Percentiles rank a stretch among this genome's conserved stretches.
phyloP scores from a whole-genome alignment of 768 basidiomycete genomes.

The Leccinum disarticulatum region DNA sequence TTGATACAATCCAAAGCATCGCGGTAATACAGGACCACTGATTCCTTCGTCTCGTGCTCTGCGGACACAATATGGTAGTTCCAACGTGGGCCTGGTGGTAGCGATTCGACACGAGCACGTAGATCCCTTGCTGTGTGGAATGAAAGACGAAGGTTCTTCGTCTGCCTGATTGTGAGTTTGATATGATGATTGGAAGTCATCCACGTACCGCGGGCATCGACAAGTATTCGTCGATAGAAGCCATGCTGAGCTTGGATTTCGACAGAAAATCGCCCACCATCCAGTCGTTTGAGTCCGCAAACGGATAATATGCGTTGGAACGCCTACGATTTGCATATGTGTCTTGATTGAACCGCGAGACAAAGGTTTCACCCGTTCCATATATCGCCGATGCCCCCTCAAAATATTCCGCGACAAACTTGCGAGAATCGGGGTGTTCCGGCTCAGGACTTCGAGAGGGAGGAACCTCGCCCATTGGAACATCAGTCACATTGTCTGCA shows the following conservation, averaged over 20 bases:
- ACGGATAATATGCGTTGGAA: constrained; percentile 33
- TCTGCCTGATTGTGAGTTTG: neutral
- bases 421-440: neutral
- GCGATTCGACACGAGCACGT: neutral
- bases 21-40: neutral
- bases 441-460: neutral
- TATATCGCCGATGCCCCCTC: neutral
- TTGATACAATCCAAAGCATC: neutral
- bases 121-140: neutral
- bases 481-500: no score
- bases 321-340: neutral
- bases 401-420: neutral
- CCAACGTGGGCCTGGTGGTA: neutral
- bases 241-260: constrained; percentile 31
- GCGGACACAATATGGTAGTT: neutral
- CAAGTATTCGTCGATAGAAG: constrained; percentile 28
- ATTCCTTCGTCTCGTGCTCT: neutral
- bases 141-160: neutral
- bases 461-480: neutral
- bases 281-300: constrained; percentile 32
- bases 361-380: neutral
- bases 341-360: neutral
- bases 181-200: neutral
- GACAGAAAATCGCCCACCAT: constrained; percentile 31
- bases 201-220: constrained; percentile 25